These are phyloP conservation scores for Collybiopsis luxurians DNA, from an alignment of 768 basidiomycete genomes.

Conservation along the genomic window DNA sequence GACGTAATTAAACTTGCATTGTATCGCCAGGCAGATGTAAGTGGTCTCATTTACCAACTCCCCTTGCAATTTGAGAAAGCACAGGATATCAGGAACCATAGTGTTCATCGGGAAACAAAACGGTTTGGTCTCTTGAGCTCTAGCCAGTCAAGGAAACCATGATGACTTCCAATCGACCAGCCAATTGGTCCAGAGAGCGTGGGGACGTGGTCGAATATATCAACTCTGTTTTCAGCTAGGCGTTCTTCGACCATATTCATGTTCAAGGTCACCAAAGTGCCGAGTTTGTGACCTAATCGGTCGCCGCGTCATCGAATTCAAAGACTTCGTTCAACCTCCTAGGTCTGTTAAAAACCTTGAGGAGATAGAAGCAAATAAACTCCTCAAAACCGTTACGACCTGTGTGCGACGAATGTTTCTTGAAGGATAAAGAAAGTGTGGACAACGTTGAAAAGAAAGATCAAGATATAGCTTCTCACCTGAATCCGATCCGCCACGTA, in stretches of 20 bases:
- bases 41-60: background rate
- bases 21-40: background rate
- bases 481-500: background rate
- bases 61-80: background rate
- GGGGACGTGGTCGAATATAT: background rate
- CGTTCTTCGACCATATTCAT: background rate
- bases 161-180: background rate
- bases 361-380: background rate
- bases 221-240: background rate
- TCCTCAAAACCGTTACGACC: slow-evolving; percentile 2
- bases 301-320: background rate
- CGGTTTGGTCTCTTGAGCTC: background rate
- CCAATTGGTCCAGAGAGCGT: background rate
- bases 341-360: background rate
- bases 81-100: background rate
- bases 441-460: too few relatives aligned
- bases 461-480: too few relatives aligned
- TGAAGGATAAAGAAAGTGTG: too few relatives aligned
- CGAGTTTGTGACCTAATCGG: background rate
- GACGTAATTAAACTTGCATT: background rate
- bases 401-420: too few relatives aligned
- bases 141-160: background rate
- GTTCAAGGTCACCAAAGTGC: background rate
- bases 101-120: background rate
- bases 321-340: background rate